Conservation (phyloP, 1,139 yeast species). For the Hansenula lynferdii region DNA sequence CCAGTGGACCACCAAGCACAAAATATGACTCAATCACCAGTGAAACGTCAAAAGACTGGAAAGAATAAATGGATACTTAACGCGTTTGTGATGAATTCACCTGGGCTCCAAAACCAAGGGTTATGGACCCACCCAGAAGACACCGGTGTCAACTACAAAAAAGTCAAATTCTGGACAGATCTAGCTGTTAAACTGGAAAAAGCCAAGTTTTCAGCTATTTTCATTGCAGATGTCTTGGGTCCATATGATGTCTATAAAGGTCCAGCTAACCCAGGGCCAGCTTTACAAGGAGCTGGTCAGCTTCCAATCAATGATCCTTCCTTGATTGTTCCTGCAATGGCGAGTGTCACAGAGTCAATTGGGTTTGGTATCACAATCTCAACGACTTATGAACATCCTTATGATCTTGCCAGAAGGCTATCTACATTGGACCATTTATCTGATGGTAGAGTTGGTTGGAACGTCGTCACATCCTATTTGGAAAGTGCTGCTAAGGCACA, state of each 20-base stretch:
- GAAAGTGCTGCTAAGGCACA: constrained; percentile 35
- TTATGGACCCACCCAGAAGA: constrained; percentile 37
- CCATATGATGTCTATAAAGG: constrained; percentile 38
- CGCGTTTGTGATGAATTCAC: constrained; percentile 37
- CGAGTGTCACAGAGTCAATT: constrained; percentile 33
- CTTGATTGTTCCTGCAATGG: constrained; percentile 34
- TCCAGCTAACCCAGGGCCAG: constrained; percentile 30
- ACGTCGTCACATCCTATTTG: constrained; percentile 35
- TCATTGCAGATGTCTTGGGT: constrained; percentile 41
- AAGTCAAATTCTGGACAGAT: constrained; percentile 37
- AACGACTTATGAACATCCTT: constrained; percentile 36
- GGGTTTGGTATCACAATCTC: constrained; percentile 35
- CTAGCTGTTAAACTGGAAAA: constrained; percentile 35
- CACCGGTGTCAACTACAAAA: constrained; percentile 27
- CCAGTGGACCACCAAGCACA: too few relatives aligned
- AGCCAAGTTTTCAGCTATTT: constrained; percentile 38
- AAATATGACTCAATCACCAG: too few relatives aligned
- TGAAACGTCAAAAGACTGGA: too few relatives aligned
- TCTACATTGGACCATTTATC: constrained; percentile 36
- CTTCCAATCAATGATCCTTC: constrained; percentile 36
- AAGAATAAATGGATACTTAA: constrained; percentile 24
- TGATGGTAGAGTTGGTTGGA: constrained; percentile 39
- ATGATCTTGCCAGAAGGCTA: constrained; percentile 34
- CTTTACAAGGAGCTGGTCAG: constrained; percentile 34
- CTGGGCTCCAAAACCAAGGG: constrained; percentile 32